Conservation (phyloP, 2,329 filamentous ascomycete genomes). For the Balansia obtecta region DNA sequence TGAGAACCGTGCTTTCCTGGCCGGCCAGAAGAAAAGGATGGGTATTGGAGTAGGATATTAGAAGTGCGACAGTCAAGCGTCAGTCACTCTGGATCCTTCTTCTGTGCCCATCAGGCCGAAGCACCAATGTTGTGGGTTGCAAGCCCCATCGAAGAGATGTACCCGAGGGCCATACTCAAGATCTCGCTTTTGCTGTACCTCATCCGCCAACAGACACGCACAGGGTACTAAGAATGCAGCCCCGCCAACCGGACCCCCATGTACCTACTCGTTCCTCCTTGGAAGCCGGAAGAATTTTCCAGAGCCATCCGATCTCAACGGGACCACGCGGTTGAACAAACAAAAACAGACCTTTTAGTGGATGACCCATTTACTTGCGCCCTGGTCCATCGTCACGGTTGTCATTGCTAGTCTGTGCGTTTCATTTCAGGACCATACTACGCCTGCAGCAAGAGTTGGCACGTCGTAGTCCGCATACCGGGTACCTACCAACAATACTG, state of each 20-base stretch:
- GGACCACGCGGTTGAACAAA: not conserved
- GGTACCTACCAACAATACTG: no score
- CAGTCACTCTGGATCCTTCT: not conserved
- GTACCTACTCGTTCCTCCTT: not conserved
- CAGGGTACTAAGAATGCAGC: not conserved
- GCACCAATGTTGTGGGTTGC: not conserved
- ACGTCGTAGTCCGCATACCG: no score
- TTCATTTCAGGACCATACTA: no score
- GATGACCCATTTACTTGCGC: no score
- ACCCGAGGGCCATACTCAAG: not conserved
- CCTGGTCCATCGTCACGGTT: no score
- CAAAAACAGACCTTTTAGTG: not conserved
- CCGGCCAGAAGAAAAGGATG: not conserved
- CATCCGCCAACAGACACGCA: not conserved
- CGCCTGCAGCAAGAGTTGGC: no score
- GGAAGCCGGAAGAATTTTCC: constrained; percentile 12
- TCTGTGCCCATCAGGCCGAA: not conserved
- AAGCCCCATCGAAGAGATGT: not conserved
- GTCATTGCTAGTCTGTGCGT: no score
- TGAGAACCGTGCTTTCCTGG: not conserved
- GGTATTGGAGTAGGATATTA: not conserved
- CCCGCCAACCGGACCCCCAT: not conserved
- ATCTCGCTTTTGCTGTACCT: not conserved
- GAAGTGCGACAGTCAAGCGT: not conserved
- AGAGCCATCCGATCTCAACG: constrained; percentile 4